A percentile compares a stretch with the other conserved stretches of the same genome.
phyloP scores from a whole-genome alignment of 1,284 basidiomycete genomes.

The Heimioporus punctisporus region DNA sequence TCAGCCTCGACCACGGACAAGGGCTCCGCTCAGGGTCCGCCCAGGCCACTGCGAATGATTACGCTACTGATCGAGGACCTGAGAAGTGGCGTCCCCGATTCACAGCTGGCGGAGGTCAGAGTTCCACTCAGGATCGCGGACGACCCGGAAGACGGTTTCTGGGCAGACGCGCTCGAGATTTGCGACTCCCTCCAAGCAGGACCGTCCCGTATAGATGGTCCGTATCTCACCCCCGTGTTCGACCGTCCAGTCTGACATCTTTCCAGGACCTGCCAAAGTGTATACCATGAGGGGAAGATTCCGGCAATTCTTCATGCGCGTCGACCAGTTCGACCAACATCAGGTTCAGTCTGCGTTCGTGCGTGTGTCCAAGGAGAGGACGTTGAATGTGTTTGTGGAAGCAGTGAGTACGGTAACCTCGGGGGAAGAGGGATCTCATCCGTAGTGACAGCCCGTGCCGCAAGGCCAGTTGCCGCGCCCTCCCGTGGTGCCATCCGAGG shows the following conservation, averaged over 20 bases:
- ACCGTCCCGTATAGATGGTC: constrained; percentile 73
- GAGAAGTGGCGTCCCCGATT: constrained; percentile 51
- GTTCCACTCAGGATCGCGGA: constrained; percentile 52
- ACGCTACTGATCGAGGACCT: constrained; percentile 69
- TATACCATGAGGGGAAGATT: constrained; percentile 70
- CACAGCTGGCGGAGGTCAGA: constrained; percentile 64
- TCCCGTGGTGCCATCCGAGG: constrained; percentile 17
- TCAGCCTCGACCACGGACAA: constrained; percentile 15
- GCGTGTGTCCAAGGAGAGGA: constrained; percentile 45
- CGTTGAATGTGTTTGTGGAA: constrained; percentile 52
- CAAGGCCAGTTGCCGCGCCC: constrained; percentile 34
- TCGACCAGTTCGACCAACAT: constrained; percentile 51
- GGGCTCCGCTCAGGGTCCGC: constrained; percentile 2
- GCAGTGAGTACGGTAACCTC: constrained; percentile 34
- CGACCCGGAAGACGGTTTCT: constrained; percentile 56
- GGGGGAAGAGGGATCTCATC: constrained; percentile 12
- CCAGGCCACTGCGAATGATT: constrained; percentile 42
- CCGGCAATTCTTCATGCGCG: constrained; percentile 67
- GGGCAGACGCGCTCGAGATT: constrained; percentile 69
- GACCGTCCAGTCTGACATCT: constrained; percentile 4
- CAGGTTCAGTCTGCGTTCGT: constrained; percentile 49
- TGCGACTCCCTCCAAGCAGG: constrained; percentile 57
- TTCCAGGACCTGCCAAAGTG: constrained; percentile 66
- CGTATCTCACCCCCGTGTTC: background rate
- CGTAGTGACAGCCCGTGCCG: constrained; percentile 22